Percentiles rank a stretch among this genome's conserved stretches.
Conservation (phyloP, 2,329 filamentous ascomycete species). For the Colletotrichum lindemuthianum region DNA sequence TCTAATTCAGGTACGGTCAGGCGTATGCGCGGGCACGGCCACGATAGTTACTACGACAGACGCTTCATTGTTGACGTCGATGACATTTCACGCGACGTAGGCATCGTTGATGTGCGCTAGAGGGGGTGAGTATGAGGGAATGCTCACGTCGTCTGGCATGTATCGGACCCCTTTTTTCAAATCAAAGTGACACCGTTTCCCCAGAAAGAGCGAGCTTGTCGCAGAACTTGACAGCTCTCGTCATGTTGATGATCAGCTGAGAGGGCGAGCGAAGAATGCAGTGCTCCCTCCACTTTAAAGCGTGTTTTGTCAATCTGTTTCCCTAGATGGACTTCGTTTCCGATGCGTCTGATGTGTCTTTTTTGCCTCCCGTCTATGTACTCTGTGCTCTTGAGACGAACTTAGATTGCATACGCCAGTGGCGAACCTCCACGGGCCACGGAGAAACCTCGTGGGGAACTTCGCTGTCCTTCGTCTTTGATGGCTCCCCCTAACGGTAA, state of each 20-base stretch:
- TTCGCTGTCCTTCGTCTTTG: too few relatives aligned
- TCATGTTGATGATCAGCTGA: too few relatives aligned
- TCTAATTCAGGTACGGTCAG: conserved; percentile 5
- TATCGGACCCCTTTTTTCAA: not conserved
- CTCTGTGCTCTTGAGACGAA: conserved; percentile 6
- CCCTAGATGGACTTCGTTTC: conserved; percentile 9
- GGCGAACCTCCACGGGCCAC: not conserved
- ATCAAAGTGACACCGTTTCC: conserved; percentile 23
- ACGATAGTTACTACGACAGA: too few relatives aligned
- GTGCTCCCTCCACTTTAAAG: too few relatives aligned
- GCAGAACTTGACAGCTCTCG: too few relatives aligned
- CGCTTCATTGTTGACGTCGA: too few relatives aligned
- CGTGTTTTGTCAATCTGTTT: conserved; percentile 21
- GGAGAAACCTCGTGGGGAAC: not conserved
- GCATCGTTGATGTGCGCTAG: too few relatives aligned
- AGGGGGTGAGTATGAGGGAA: too few relatives aligned
- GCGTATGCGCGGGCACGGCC: too few relatives aligned
- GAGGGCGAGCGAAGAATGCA: too few relatives aligned
- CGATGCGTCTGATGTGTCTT: conserved; percentile 9
- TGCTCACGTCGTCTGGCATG: not conserved
- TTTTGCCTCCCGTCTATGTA: not conserved
- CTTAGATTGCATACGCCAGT: conserved; percentile 17
- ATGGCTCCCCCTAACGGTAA: too few relatives aligned
- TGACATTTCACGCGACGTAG: too few relatives aligned
- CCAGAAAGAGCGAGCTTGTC: not conserved